phyloP scores from a whole-genome alignment of 495 filamentous ascomycete species.

The Talaromyces proteolyticus region DNA sequence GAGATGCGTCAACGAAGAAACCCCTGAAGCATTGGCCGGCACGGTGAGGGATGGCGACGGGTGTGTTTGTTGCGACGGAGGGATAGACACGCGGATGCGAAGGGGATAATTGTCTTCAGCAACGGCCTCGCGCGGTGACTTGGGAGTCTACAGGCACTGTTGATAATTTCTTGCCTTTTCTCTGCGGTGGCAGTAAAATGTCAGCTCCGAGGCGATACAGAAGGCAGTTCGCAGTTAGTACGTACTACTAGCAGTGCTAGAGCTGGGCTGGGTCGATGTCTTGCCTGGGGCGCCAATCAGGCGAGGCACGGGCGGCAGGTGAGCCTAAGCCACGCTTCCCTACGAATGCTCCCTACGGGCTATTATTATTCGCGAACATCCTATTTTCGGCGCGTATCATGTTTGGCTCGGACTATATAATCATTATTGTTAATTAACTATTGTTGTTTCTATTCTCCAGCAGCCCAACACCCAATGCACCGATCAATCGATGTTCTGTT shows the following conservation, averaged over 20 bases:
- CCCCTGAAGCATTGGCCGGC: slow-evolving; percentile 45
- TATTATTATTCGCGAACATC: neutral
- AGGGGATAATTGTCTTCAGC: too few species aligned
- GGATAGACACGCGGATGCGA: slow-evolving; percentile 1
- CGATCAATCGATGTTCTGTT: too few species aligned
- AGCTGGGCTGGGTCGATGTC: neutral
- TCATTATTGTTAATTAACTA: too few species aligned
- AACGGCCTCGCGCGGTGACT: too few species aligned
- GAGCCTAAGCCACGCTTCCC: neutral
- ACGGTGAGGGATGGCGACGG: neutral
- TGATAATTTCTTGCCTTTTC: too few species aligned
- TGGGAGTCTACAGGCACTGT: too few species aligned
- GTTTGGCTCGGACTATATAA: neutral
- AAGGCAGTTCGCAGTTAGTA: neutral
- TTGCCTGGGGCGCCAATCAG: neutral
- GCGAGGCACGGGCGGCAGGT: neutral
- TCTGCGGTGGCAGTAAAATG: too few species aligned
- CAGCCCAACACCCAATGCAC: too few species aligned
- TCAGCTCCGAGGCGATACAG: neutral
- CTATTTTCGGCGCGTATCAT: neutral
- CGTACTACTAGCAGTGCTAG: neutral
- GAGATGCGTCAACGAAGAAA: slow-evolving; percentile 8
- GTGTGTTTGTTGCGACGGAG: neutral
- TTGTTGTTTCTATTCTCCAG: too few species aligned
- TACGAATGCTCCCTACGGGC: too few species aligned